Percentiles rank a stretch among this genome's conserved stretches.
Conservation (phyloP, 176 grass and related monocot species). For the Calamus simplicifolius region DNA sequence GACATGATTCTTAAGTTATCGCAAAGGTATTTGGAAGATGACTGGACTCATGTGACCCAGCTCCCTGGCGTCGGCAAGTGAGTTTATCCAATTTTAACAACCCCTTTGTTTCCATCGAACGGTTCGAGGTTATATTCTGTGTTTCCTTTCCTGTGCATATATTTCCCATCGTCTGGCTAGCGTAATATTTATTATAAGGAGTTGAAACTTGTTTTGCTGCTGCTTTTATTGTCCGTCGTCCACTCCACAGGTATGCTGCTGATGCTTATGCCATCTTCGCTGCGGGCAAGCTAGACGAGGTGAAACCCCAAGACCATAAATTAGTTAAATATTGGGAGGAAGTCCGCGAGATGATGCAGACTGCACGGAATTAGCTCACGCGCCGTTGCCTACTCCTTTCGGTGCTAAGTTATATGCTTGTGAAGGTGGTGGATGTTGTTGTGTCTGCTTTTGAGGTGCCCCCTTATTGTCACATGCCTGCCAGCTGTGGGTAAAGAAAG, state of each 20-base stretch:
- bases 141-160: neutral
- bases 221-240: neutral
- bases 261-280: conserved; percentile 88
- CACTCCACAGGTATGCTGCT: conserved; percentile 52
- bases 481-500: too few species aligned
- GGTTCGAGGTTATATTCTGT: neutral
- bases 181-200: neutral
- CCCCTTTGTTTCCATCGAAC: conserved; percentile 2
- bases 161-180: neutral
- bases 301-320: conserved; percentile 60
- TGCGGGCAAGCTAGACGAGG: conserved; percentile 40
- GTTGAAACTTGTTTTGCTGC: neutral
- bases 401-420: too few species aligned
- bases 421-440: too few species aligned
- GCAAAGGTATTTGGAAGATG: conserved; percentile 21
- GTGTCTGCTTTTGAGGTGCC: too few species aligned
- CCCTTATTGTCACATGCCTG: too few species aligned
- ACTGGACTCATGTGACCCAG: conserved; percentile 57
- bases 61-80: conserved; percentile 76
- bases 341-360: too few species aligned
- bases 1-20: conserved; percentile 43
- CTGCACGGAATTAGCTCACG: too few species aligned
- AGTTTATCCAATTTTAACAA: conserved; percentile 10
- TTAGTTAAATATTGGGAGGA: conserved; percentile 56
- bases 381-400: too few species aligned